Base-by-base conservation (phyloP, 140 eudicot genomes). In the Flaveria floridana region DNA sequence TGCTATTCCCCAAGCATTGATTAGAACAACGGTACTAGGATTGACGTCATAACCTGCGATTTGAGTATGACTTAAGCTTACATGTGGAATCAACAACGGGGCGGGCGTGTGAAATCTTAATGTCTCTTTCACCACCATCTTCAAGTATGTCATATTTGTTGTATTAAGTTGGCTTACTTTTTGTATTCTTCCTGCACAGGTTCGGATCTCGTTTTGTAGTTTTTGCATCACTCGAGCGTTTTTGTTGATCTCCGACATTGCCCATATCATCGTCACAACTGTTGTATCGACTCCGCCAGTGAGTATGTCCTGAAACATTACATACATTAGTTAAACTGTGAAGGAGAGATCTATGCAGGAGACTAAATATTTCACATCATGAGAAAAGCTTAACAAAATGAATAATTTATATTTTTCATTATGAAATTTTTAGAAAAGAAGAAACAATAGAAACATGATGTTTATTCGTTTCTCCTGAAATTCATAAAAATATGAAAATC, bases 1-100 rank as follows among this genome's bases (percentile, higher is more conserved):
- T 71, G 61, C 78, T 25, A 78, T 59, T 9, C 47, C 78, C 78
- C 82, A 71, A 16, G 56, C 72, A 7, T 65, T 78, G 46, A 78
- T 12, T 14, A 78, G 4, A 12, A 61, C 57, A 0, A 2, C 12
- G 13, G 58, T 78, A 2, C 57, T 21, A 10, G 77, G 77, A 9
- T 44, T 13, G 46, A 78, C 28, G 12, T 70, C 82, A 34, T 70
- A 71, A 4, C 77, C 82, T 2, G 20, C 82, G 2, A 78, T 21
- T 26, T 61, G 67, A 34, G 67, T 48, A 0, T 20, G 77, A 34
- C 57, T 48, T 15, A 62, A 1, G 23, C 78, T 44, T 62, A 48
- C 73, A 7, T 47, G 66, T n/a, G 47, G 37, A 26, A 78, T 11
- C 67, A 62, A 41, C 46, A 78, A 62, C 1, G 72, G 46, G 1